These are phyloP conservation scores for Magnaporthiopsis poae DNA, from an alignment of 2,329 filamentous ascomycete genomes.

Conservation along the genomic window DNA sequence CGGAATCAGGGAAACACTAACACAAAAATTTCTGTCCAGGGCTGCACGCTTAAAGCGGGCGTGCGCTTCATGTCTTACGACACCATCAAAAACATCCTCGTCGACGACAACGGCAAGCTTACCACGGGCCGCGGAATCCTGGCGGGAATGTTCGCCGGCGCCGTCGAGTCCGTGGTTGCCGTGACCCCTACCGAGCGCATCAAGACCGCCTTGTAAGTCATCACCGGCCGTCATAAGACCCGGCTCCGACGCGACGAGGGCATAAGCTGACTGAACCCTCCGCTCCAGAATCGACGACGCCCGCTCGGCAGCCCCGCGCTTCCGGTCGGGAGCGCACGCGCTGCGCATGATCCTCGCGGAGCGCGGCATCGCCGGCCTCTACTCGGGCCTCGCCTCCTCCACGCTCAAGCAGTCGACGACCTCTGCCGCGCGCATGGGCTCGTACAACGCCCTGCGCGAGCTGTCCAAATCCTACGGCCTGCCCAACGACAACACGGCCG, in stretches of 20 bases:
- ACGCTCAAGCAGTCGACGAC: constrained; percentile 39
- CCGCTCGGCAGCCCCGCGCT: constrained; percentile 19
- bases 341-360: constrained; percentile 25
- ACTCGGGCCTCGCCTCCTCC: constrained; percentile 34
- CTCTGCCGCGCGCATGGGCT: constrained; percentile 37
- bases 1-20: background rate
- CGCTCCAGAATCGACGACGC: constrained; percentile 26
- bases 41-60: constrained; percentile 54
- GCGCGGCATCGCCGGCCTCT: constrained; percentile 32
- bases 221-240: too few relatives aligned
- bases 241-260: background rate
- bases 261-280: background rate
- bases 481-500: constrained; percentile 13
- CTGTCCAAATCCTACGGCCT: constrained; percentile 13
- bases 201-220: constrained; percentile 48
- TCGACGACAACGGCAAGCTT: constrained; percentile 47
- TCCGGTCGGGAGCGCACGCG: constrained; percentile 23
- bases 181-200: constrained; percentile 60
- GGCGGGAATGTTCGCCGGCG: constrained; percentile 54
- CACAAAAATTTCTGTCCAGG: constrained; percentile 18
- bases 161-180: constrained; percentile 51
- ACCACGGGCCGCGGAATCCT: constrained; percentile 47
- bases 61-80: constrained; percentile 59
- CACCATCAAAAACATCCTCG: constrained; percentile 47
- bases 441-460: constrained; percentile 37